These are phyloP conservation scores for Ogataea hybrid DNA, from an alignment of 1,139 yeast genomes.

Conservation along the genomic window DNA sequence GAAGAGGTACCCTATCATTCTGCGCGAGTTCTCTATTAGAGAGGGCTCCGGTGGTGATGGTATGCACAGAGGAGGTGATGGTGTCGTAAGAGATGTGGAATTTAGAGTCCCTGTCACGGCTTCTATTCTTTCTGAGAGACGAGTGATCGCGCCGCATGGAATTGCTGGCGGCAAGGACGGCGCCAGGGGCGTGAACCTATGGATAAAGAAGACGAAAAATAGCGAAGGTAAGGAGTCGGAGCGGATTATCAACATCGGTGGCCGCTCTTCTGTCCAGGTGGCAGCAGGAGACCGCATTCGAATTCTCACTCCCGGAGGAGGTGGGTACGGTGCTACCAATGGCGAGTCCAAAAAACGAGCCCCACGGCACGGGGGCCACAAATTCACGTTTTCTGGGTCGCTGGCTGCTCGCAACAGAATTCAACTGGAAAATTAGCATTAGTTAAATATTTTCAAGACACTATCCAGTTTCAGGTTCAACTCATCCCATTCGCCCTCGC, in stretches of 20 bases:
- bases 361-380: constrained; percentile 1
- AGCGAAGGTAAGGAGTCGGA: constrained; percentile 21
- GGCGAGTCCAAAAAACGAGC: not conserved
- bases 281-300: constrained; percentile 43
- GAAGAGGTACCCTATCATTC: constrained; percentile 37
- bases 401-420: constrained; percentile 23
- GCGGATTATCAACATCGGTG: constrained; percentile 26
- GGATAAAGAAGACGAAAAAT: constrained; percentile 31
- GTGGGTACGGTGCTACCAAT: constrained; percentile 42
- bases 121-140: constrained; percentile 37
- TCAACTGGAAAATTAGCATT: constrained; percentile 24
- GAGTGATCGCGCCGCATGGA: constrained; percentile 39
- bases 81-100: constrained; percentile 38
- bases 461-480: constrained; percentile 79
- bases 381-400: constrained; percentile 26
- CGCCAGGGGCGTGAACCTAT: constrained; percentile 38
- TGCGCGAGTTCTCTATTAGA: constrained; percentile 34
- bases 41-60: constrained; percentile 35
- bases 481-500: constrained; percentile 88
- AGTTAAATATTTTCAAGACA: constrained; percentile 63
- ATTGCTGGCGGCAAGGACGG: constrained; percentile 40
- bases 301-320: constrained; percentile 51
- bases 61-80: constrained; percentile 35
- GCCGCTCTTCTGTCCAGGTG: constrained; percentile 32
- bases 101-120: constrained; percentile 35